Percentiles rank a stretch among this genome's conserved stretches.
phyloP scores from a whole-genome alignment of 2,329 filamentous ascomycete species.

The Fusarium xyrophilum region DNA sequence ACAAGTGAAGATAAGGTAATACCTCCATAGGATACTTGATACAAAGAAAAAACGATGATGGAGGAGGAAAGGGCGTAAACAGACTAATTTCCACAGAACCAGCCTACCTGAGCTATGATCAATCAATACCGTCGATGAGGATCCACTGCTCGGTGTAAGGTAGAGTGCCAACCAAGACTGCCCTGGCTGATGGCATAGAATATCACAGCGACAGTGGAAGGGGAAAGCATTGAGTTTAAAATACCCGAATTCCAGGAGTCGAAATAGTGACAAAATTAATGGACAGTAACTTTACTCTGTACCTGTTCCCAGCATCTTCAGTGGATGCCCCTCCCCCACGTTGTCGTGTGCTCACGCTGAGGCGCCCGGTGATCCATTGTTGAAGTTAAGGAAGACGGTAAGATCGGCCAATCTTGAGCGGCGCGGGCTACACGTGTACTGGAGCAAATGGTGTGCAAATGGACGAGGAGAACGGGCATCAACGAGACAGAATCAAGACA shows the following conservation, averaged over 20 bases:
- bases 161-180: slow-evolving; percentile 21
- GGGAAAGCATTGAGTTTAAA: slow-evolving; percentile 8
- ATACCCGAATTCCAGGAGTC: background rate
- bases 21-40: background rate
- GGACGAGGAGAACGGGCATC: background rate
- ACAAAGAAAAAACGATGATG: background rate
- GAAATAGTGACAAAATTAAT: background rate
- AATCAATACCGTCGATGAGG: slow-evolving; percentile 6
- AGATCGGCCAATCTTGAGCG: slow-evolving; percentile 37
- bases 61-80: background rate
- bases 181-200: background rate
- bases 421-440: slow-evolving; percentile 38
- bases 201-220: background rate
- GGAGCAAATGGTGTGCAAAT: slow-evolving; percentile 16
- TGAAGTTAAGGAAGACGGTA: slow-evolving; percentile 3
- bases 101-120: slow-evolving; percentile 24
- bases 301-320: background rate
- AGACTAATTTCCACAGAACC: slow-evolving; percentile 24
- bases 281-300: no score
- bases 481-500: background rate
- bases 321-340: slow-evolving; percentile 13
- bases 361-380: slow-evolving; percentile 20
- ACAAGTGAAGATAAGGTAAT: background rate
- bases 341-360: slow-evolving; percentile 31
- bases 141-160: slow-evolving; percentile 21